Evolutionary conservation across 139 green algal genomes (phyloP), one percentile per base, ranked within the genome.

Genomic region (Auxenochlorella pyrenoidosa): DNA sequence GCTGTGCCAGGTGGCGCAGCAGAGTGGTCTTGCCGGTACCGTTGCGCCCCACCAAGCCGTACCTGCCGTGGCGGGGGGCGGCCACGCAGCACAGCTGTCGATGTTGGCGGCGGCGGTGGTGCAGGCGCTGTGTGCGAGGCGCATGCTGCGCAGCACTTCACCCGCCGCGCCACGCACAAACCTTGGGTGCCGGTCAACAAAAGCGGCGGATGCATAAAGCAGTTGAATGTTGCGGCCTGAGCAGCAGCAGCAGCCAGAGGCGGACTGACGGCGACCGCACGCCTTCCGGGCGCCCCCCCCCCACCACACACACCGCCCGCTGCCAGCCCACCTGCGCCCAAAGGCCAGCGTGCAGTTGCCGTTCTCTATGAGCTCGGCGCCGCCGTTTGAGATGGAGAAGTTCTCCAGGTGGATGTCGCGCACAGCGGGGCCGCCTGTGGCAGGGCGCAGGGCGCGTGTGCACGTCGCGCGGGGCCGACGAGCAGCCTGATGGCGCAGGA

Each of bases 1-100:
- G 86, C 1, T 34, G n/a, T 1, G 94, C 93, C 89, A 98, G 89
- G 24, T 95, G 94, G 1, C 96, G 92, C 81, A 98, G 93, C 66
- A 98, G 90, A 0, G 96, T 98, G 0, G 96, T 96, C 91, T 98
- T 98, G 68, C 96, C 96, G 63, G 92, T 97, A 5, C 96, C 96
- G 84, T 98, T 98, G 43, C 96, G 90, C 0, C 90, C 85, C 34
- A 94, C 91, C 76, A 98, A 90, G 41, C 96, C 96, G 82, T 98
- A 98, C 82, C 87, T 88, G 58, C 72, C 60, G 68, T 10, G 13
- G 68, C 68, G 12, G 34, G 13, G 34, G 34, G 34, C 5, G 68
- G 68, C n/a, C n/a, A 40, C 28, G 32, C 32, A 41, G 22, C 5
- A 68, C 24, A 12, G n/a, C n/a, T n/a, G 24, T 30, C 22, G 22